Percentiles rank a stretch among this genome's conserved stretches.
Evolutionary conservation across 257 asterid species (phyloP).

Genomic region (Nicotiana paniculata): DNA sequence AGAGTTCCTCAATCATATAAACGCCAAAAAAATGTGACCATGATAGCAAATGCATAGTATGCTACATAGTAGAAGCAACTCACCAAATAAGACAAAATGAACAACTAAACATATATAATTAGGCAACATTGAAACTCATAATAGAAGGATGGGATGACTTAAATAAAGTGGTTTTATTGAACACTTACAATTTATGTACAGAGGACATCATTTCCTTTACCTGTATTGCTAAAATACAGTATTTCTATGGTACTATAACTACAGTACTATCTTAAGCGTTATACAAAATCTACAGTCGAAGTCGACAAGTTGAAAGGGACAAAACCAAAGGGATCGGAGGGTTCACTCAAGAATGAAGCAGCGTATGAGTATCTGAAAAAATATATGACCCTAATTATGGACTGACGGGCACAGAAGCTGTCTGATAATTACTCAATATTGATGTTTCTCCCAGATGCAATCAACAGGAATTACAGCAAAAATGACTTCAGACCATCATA

Average conservation of each 20-base stretch:
- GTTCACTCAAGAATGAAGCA: slow-evolving; percentile 43
- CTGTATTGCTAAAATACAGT: slow-evolving; percentile 64
- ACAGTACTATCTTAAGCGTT: slow-evolving; percentile 33
- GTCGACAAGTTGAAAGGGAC: slow-evolving; percentile 39
- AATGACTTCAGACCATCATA: slow-evolving; percentile 68
- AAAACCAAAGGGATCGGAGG: slow-evolving; percentile 31
- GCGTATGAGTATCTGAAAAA: slow-evolving; percentile 49
- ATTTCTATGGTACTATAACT: slow-evolving; percentile 47
- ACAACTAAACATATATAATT: neutral
- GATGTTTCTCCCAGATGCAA: slow-evolving; percentile 26
- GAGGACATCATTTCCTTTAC: slow-evolving; percentile 39
- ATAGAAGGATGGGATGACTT: slow-evolving; percentile 1
- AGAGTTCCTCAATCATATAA: neutral
- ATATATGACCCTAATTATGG: slow-evolving; percentile 40
- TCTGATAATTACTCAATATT: slow-evolving; percentile 26
- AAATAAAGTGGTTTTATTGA: slow-evolving; percentile 42
- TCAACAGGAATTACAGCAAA: slow-evolving; percentile 46
- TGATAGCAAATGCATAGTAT: neutral
- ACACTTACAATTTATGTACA: slow-evolving; percentile 65
- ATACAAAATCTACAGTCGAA: slow-evolving; percentile 67
- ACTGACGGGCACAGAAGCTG: slow-evolving; percentile 34
- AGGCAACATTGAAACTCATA: neutral
- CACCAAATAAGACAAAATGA: slow-evolving; percentile 1
- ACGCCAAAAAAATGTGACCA: neutral
- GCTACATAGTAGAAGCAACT: neutral